Evolutionary conservation across 2,329 filamentous ascomycete genomes (phyloP).

Genomic region (Cordyceps fumosorosea): DNA sequence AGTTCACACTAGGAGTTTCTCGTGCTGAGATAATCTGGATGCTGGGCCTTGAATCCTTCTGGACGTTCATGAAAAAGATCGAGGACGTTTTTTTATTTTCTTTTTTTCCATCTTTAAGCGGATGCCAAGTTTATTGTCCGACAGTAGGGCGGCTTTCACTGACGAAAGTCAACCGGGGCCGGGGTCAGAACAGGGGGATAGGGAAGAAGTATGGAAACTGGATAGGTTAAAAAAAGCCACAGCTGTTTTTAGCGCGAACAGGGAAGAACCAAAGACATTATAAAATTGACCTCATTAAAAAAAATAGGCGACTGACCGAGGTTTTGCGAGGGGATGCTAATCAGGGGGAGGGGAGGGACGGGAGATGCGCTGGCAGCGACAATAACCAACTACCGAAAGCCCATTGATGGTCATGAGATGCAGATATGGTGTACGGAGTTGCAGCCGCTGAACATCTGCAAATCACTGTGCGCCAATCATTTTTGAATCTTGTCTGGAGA

Average conservation of each 20-base stretch:
- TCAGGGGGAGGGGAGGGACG: neutral
- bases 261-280: constrained; percentile 8
- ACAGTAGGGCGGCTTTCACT: neutral
- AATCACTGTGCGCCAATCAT: neutral
- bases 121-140: neutral
- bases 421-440: neutral
- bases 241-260: neutral
- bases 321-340: neutral
- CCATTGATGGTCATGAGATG: neutral
- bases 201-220: neutral
- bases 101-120: neutral
- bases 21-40: neutral
- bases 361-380: neutral
- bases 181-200: no score
- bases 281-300: constrained; percentile 5
- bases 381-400: constrained; percentile 1
- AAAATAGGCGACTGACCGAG: neutral
- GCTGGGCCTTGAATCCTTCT: no score
- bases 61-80: no score
- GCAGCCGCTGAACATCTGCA: neutral
- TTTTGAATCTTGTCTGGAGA: neutral
- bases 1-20: neutral
- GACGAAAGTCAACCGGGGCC: neutral
- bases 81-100: neutral
- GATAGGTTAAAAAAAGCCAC: neutral